Conservation (phyloP, 306 rosid species). For the Vicia faba region DNA sequence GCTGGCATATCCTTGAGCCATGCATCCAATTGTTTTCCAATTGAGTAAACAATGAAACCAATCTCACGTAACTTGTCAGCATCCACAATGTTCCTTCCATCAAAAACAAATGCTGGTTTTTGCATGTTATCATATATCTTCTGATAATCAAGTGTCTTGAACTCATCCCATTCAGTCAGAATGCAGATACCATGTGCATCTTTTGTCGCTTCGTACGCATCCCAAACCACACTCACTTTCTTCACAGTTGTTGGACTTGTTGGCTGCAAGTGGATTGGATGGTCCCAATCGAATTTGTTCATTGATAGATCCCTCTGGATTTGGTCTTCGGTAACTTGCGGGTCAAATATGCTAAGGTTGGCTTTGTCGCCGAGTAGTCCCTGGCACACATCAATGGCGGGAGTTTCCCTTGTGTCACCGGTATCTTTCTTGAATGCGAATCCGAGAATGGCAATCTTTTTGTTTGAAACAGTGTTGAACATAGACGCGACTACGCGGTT, state of each 20-base stretch:
- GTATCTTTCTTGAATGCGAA: constrained; percentile 98
- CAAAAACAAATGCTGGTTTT: constrained; percentile 88
- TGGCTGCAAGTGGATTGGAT: constrained; percentile 89
- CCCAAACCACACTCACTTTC: constrained; percentile 84
- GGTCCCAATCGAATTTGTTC: constrained; percentile 97
- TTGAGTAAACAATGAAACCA: constrained; percentile 90
- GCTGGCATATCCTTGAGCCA: constrained; percentile 99
- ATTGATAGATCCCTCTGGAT: constrained; percentile 90
- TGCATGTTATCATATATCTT: constrained; percentile 85
- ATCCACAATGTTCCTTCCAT: constrained; percentile 81
- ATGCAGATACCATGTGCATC: constrained; percentile 91
- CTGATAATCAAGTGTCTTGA: constrained; percentile 82
- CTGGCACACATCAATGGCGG: constrained; percentile 97
- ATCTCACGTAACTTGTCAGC: constrained; percentile 68
- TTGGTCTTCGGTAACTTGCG: constrained; percentile 90
- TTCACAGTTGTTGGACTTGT: constrained; percentile 81
- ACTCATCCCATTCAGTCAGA: constrained; percentile 97
- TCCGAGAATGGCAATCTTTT: constrained; percentile 88
- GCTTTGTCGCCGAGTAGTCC: constrained; percentile 93
- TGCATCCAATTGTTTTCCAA: constrained; percentile 91
- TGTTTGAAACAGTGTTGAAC: constrained; percentile 93
- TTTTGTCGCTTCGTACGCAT: constrained; percentile 88
- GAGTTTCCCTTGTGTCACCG: constrained; percentile 98
- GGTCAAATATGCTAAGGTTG: constrained; percentile 84
- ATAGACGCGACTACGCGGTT: constrained; percentile 95